Conservation (phyloP, 2,329 filamentous ascomycete species). For the Ophiocordyceps camponoti-floridani region DNA sequence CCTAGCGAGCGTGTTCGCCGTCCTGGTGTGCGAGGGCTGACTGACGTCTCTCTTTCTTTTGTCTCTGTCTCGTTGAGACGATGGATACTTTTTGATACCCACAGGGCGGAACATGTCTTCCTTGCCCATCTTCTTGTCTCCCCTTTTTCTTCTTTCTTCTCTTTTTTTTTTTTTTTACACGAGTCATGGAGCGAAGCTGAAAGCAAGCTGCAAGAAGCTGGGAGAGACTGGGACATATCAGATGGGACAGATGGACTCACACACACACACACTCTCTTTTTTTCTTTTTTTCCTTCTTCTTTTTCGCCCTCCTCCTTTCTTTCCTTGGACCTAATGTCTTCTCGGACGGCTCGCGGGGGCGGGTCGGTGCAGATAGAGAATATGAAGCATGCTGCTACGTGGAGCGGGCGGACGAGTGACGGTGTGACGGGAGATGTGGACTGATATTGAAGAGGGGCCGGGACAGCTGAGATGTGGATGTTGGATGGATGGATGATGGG, state of each 20-base stretch:
- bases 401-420: no score
- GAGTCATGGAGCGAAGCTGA: not conserved
- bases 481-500: no score
- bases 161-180: not conserved
- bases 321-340: not conserved
- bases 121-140: not conserved
- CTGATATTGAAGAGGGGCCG: no score
- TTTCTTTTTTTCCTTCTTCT: not conserved
- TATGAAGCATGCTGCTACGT: no score
- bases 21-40: slow-evolving; percentile 6
- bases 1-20: slow-evolving; percentile 14
- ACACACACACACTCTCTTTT: not conserved
- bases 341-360: not conserved
- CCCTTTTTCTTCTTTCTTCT: not conserved
- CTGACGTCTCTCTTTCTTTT: slow-evolving; percentile 2
- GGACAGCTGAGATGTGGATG: no score
- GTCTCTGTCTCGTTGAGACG: slow-evolving; percentile 1
- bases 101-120: not conserved
- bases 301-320: not conserved
- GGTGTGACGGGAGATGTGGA: no score
- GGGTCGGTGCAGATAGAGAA: not conserved
- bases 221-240: not conserved
- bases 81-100: not conserved
- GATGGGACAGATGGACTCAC: not conserved
- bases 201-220: not conserved